Evolutionary conservation across 306 rosid genomes (phyloP).

Genomic region (Betula pendula): DNA sequence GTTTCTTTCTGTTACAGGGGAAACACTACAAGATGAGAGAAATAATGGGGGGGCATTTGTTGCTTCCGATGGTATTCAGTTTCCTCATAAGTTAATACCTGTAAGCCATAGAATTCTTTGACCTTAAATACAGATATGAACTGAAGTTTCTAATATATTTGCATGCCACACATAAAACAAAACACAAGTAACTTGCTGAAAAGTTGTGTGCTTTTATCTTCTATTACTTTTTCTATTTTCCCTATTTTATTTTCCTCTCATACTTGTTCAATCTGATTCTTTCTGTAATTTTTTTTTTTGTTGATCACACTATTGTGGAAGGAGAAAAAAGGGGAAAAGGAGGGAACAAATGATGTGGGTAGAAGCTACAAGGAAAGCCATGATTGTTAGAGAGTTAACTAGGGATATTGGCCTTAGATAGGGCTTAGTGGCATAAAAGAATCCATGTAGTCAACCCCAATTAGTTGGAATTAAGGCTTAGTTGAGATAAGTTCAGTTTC

Average conservation of each 20-base stretch:
- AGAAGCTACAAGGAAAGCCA: not conserved
- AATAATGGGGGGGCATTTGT: conserved; percentile 89
- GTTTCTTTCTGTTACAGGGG: conserved; percentile 53
- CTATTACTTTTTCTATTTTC: not conserved
- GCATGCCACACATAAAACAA: not conserved
- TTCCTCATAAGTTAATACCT: conserved; percentile 93
- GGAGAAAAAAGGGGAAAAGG: not conserved
- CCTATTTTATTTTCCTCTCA: not conserved
- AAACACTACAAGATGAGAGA: conserved; percentile 89
- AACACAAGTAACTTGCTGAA: not conserved
- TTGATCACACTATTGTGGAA: not conserved
- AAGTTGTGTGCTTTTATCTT: not conserved
- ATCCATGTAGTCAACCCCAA: not conserved
- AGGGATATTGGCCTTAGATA: not conserved
- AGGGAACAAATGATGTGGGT: not conserved
- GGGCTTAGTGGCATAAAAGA: not conserved
- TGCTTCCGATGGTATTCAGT: conserved; percentile 76
- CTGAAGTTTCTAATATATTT: not conserved
- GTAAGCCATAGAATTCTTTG: conserved; percentile 44
- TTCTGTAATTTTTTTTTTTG: not conserved
- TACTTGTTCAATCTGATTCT: not conserved
- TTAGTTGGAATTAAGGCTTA: not conserved
- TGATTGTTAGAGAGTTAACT: not conserved
- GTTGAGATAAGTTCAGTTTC: not conserved
- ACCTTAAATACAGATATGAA: too few relatives aligned